These are phyloP conservation scores for Puccinellia tenuiflora DNA, from an alignment of 176 grass and related monocot genomes.

Conservation along the genomic window DNA sequence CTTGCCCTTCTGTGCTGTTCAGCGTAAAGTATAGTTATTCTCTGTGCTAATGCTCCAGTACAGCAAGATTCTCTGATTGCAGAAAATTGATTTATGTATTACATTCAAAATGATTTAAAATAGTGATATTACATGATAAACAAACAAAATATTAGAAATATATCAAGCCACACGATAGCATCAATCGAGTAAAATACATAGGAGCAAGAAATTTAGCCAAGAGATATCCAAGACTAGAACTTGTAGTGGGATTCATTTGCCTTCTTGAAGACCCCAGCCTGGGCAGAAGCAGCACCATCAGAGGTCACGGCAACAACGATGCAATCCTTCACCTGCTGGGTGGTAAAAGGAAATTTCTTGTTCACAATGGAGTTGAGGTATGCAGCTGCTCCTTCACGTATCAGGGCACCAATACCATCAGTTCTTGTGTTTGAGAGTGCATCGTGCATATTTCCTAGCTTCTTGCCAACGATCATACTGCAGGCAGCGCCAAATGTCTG, in stretches of 20 bases:
- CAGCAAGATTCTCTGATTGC: not conserved
- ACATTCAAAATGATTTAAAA: not conserved
- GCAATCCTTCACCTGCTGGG: constrained; percentile 60
- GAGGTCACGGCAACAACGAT: constrained; percentile 41
- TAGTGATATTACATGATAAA: constrained; percentile 10
- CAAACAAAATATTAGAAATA: constrained; percentile 9
- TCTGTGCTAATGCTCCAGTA: not conserved
- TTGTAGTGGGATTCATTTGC: constrained; percentile 61
- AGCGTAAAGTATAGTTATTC: not conserved
- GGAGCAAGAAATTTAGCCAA: constrained; percentile 18
- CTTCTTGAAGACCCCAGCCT: constrained; percentile 67
- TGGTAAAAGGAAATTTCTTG: constrained; percentile 56
- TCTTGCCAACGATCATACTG: constrained; percentile 36
- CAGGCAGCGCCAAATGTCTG: constrained; percentile 54
- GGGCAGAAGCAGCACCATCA: constrained; percentile 46
- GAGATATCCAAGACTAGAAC: constrained; percentile 18
- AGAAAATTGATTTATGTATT: not conserved
- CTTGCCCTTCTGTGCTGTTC: not conserved
- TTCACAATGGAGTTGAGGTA: constrained; percentile 78
- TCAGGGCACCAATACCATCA: constrained; percentile 53
- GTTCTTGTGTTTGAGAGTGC: constrained; percentile 51
- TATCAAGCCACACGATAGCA: constrained; percentile 5
- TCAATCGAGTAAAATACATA: constrained; percentile 14
- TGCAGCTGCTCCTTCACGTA: constrained; percentile 69
- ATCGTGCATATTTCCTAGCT: constrained; percentile 53